Conservation (phyloP, 73 alveolate genomes). For the Symbiodinium natans region DNA sequence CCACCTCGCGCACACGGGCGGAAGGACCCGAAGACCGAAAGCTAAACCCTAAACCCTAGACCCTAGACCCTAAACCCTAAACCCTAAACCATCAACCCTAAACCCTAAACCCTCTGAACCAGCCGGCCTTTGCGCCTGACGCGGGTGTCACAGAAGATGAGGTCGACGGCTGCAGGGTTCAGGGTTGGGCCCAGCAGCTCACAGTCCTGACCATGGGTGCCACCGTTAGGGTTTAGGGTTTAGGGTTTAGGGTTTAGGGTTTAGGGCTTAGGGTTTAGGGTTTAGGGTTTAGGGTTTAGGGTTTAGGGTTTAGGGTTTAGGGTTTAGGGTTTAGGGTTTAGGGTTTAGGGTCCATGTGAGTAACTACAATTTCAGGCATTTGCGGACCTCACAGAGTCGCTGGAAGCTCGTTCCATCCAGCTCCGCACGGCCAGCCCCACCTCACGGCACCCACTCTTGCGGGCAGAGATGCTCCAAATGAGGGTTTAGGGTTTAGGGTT, state of each 20-base stretch:
- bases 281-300: too few relatives aligned
- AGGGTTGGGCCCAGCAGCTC: constrained; percentile 40
- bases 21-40: background rate
- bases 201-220: constrained; percentile 33
- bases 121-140: constrained; percentile 50
- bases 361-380: too few relatives aligned
- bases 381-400: constrained; percentile 53
- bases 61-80: background rate
- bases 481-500: background rate
- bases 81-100: background rate
- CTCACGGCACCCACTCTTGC: background rate
- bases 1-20: background rate
- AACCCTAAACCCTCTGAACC: background rate
- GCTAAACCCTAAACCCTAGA: background rate
- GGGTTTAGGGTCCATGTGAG: too few relatives aligned
- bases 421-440: constrained; percentile 82
- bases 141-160: constrained; percentile 84
- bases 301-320: too few relatives aligned
- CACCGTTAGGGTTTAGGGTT: too few relatives aligned
- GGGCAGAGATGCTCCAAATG: background rate
- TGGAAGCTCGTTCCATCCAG: constrained; percentile 78
- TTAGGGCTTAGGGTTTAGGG: too few relatives aligned
- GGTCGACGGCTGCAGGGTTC: constrained; percentile 19
- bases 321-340: too few relatives aligned
- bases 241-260: too few relatives aligned